A percentile compares a stretch with the other conserved stretches of the same genome.
Evolutionary conservation across 2,329 filamentous ascomycete genomes (phyloP).

Genomic region (Neopestalotiopsis clavispora): DNA sequence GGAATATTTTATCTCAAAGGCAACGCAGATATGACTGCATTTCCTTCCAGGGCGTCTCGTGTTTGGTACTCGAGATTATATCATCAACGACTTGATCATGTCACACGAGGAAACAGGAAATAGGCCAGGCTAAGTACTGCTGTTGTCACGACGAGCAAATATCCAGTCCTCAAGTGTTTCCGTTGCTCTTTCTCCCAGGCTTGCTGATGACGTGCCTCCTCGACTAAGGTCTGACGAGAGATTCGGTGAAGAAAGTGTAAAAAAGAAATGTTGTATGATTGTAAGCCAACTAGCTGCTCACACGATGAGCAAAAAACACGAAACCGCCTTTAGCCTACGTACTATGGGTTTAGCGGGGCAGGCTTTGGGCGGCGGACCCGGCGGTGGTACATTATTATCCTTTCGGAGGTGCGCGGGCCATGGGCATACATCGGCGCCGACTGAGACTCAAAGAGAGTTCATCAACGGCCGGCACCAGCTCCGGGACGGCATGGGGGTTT

Average conservation of each 20-base stretch:
- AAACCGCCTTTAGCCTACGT: neutral
- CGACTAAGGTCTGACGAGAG: neutral
- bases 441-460: neutral
- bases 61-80: neutral
- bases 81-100: neutral
- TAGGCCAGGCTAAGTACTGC: neutral
- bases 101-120: neutral
- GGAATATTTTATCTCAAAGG: neutral
- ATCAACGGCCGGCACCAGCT: neutral
- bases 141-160: neutral
- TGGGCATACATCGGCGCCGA: neutral
- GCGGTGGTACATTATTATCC: neutral
- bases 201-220: neutral
- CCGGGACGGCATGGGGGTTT: neutral
- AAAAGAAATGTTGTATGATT: neutral
- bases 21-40: conserved; percentile 3
- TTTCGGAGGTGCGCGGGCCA: neutral
- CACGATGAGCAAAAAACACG: neutral
- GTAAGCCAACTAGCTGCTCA: neutral
- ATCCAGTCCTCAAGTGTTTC: neutral
- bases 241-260: neutral
- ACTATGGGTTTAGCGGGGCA: neutral
- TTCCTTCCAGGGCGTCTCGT: neutral
- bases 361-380: neutral
- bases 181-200: neutral